phyloP scores from a whole-genome alignment of 2,329 filamentous ascomycete species.

The Fusarium sp. region DNA sequence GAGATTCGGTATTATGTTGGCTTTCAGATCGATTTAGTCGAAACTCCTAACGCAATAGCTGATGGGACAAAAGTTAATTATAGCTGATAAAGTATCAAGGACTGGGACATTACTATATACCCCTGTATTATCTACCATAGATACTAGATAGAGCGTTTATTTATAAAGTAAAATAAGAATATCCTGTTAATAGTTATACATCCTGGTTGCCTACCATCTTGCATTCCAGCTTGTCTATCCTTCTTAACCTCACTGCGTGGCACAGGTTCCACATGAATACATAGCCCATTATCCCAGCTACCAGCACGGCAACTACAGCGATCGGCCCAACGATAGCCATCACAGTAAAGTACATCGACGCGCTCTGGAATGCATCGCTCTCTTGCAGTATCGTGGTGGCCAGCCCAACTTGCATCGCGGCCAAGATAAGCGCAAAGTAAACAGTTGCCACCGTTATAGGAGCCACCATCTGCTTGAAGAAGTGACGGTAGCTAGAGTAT shows the following conservation, averaged over 20 bases:
- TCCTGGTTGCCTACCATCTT: accelerated
- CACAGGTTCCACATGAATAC: not conserved
- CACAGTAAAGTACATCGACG: not conserved
- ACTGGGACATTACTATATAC: too few species aligned
- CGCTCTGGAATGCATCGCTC: not conserved
- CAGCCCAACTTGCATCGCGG: not conserved
- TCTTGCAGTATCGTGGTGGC: not conserved
- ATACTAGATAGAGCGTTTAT: too few species aligned
- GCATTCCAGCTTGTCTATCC: accelerated
- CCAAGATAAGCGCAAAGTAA: not conserved
- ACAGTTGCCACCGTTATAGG: not conserved
- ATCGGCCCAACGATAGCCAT: not conserved
- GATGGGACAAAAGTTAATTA: too few species aligned
- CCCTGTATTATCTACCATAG: too few species aligned
- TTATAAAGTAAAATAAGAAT: too few species aligned
- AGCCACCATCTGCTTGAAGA: not conserved
- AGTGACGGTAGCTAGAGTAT: not conserved
- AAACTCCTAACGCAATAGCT: too few species aligned
- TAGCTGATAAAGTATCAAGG: too few species aligned
- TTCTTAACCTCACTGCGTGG: not conserved
- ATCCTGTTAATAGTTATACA: too few species aligned
- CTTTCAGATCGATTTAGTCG: not conserved
- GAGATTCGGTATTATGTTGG: not conserved
- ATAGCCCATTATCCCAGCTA: not conserved
- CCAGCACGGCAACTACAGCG: not conserved